These are phyloP conservation scores for Pyrus bretschneideri DNA, from an alignment of 306 rosid species.

Conservation along the genomic window DNA sequence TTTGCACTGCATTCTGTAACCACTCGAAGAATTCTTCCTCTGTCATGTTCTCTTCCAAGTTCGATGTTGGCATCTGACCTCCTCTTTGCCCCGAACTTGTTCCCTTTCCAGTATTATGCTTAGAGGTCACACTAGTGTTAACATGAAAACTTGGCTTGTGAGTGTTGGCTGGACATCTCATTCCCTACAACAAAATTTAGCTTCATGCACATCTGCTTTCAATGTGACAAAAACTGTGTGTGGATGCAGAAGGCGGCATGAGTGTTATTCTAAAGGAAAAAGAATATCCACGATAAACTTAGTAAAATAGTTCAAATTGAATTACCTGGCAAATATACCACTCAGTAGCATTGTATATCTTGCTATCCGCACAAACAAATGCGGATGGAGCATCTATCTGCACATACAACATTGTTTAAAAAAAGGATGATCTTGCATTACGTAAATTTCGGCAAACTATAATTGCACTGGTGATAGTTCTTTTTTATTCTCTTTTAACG, in stretches of 20 bases:
- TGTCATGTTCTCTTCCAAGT: conserved; percentile 68
- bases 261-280: background rate
- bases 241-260: background rate
- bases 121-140: conserved; percentile 71
- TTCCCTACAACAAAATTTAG: conserved; percentile 59
- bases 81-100: conserved; percentile 73
- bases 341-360: conserved; percentile 81
- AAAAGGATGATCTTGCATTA: conserved; percentile 5
- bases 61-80: conserved; percentile 52
- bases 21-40: conserved; percentile 93
- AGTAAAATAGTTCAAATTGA: background rate
- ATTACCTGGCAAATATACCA: conserved; percentile 98
- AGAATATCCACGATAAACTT: background rate
- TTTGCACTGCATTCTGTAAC: conserved; percentile 75
- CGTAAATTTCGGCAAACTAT: background rate
- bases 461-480: background rate
- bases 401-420: conserved; percentile 13
- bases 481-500: background rate
- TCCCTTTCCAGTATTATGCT: conserved; percentile 62
- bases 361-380: conserved; percentile 87
- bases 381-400: conserved; percentile 79
- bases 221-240: background rate
- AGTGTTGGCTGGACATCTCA: conserved; percentile 90
- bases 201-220: background rate
- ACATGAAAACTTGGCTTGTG: conserved; percentile 97